These are phyloP conservation scores for Lactifluus rugatus DNA, from an alignment of 768 basidiomycete species.

Conservation along the genomic window DNA sequence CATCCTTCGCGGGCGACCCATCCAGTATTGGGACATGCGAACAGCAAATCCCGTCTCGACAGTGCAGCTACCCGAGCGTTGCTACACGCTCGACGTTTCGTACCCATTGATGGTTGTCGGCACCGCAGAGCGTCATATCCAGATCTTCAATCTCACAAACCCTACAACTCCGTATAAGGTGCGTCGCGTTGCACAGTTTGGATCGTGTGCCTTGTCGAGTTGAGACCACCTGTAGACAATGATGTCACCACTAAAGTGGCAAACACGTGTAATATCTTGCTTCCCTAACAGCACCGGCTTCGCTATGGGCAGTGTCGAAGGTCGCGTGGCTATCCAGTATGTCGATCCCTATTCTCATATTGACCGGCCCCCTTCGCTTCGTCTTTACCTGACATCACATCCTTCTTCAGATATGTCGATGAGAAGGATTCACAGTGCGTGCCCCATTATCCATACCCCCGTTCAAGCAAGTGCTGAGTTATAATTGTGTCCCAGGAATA, in stretches of 20 bases:
- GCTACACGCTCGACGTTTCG: slow-evolving; percentile 77
- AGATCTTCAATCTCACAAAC: slow-evolving; percentile 79
- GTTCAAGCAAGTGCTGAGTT: background rate
- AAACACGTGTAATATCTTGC: slow-evolving; percentile 79
- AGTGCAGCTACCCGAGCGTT: slow-evolving; percentile 80
- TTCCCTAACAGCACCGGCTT: slow-evolving; percentile 74
- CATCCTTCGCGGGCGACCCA: too few relatives aligned
- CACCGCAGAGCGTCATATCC: slow-evolving; percentile 86
- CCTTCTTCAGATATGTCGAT: slow-evolving; percentile 59
- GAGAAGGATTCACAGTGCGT: slow-evolving; percentile 66
- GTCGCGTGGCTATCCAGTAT: slow-evolving; percentile 92
- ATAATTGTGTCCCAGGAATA: slow-evolving; percentile 27
- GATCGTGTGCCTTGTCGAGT: background rate
- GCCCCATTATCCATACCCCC: slow-evolving; percentile 1
- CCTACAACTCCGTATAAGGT: slow-evolving; percentile 76
- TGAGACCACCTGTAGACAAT: slow-evolving; percentile 44
- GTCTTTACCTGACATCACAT: background rate
- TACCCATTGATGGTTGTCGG: slow-evolving; percentile 85
- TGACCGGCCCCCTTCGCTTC: too few relatives aligned
- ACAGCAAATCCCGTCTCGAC: slow-evolving; percentile 64
- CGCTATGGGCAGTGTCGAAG: slow-evolving; percentile 79
- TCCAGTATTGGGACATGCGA: slow-evolving; percentile 91
- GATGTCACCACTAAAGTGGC: slow-evolving; percentile 85
- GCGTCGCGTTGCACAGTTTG: background rate
- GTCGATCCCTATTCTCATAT: slow-evolving; percentile 27